Evolutionary conservation across 306 rosid genomes (phyloP), one percentile per base, ranked within the genome.

Genomic region (Prunus davidiana): DNA sequence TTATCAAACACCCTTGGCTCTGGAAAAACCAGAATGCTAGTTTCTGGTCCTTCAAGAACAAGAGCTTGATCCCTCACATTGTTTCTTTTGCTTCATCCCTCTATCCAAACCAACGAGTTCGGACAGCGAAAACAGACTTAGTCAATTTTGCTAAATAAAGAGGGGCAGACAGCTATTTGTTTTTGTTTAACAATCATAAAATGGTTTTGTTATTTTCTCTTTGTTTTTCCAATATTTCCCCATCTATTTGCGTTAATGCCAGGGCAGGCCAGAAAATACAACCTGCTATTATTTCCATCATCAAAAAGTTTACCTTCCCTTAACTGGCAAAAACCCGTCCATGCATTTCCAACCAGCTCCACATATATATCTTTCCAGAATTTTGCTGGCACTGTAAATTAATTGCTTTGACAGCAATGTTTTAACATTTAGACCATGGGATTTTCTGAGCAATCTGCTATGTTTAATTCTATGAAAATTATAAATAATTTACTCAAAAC

Each of bases 71-170:
- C 46, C 77, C 52, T 19, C 77, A 45, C 69, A 46, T 27, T 51
- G 83, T 63, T 81, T 79, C 71, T 69, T 84, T 87, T 45, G 76
- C 74, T 87, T 84, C 79, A 61, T 80, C 67, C 56, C 69, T 54
- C 54, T 69, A 28, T 69, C 60, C 68, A 62, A 76, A 78, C 84
- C 84, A 76, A 52, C 56, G 83, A 77, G 85, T 81, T 83, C 64
- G 84, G 83, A 79, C 64, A 71, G 20, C 73, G 66, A 87, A 76
- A 76, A 51, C 41, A 63, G 91, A 84, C 86, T 49, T 6, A n/a
- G 89, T 88, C 89, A 87, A 87, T 73, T 78, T 79, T 81, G 60
- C 84, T 82, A 77, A 79, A 80, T 84, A 81, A 58, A 69, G 74
- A 71, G 74, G 58, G 58, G 80, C 77, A 54, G 60, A 28, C 52